A percentile compares a stretch with the other conserved stretches of the same genome.
phyloP scores from a whole-genome alignment of 345 rosid species.

The Lepidium sativum region DNA sequence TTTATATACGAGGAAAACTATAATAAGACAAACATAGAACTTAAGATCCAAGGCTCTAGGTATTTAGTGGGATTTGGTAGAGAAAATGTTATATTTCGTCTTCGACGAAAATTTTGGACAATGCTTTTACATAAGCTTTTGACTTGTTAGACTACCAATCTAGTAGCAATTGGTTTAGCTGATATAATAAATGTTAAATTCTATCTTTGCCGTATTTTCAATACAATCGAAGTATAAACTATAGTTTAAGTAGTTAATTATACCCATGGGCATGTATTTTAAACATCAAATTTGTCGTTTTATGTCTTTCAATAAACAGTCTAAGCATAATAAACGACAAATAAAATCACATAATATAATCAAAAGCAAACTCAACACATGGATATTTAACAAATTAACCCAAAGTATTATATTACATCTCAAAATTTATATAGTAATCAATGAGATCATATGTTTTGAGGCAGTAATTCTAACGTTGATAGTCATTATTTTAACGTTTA shows the following conservation, averaged over 20 bases:
- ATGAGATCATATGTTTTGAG: background rate
- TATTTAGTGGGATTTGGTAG: conserved; percentile 20
- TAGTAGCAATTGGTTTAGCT: background rate
- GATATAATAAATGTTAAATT: background rate
- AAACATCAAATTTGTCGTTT: conserved; percentile 15
- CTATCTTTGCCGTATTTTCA: background rate
- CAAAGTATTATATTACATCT: too few species aligned
- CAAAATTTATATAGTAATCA: too few species aligned
- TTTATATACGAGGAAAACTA: background rate
- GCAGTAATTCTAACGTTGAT: background rate
- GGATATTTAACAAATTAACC: too few species aligned
- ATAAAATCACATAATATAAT: background rate
- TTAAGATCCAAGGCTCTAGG: conserved; percentile 4
- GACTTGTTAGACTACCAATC: conserved; percentile 10
- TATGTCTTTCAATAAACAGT: background rate
- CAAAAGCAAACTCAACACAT: background rate
- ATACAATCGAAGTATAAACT: background rate
- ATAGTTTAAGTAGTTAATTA: background rate
- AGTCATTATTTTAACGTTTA: background rate
- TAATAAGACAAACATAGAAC: background rate
- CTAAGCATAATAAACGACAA: conserved; percentile 1
- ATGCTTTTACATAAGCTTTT: background rate
- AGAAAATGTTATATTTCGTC: conserved; percentile 3
- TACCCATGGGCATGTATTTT: background rate
- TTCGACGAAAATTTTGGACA: conserved; percentile 12